Conservation (phyloP, 2,329 filamentous ascomycete species). For the Fusarium sambucinum region DNA sequence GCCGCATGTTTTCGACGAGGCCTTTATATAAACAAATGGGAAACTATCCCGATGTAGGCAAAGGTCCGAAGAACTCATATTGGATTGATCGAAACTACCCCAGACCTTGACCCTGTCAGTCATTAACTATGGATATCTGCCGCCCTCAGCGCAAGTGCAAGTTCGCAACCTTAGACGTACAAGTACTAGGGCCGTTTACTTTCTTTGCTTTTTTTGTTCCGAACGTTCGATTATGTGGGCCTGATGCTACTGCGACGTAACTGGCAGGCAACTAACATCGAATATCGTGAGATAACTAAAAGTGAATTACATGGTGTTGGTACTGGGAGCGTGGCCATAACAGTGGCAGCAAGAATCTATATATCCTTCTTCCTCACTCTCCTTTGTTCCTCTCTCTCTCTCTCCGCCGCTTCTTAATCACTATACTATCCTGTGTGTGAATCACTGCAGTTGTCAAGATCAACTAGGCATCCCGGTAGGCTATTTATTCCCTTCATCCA, state of each 20-base stretch:
- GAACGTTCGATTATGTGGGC: conserved; percentile 14
- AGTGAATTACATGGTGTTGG: background rate
- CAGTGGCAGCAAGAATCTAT: conserved; percentile 7
- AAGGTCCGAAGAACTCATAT: background rate
- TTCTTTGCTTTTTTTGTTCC: conserved; percentile 27
- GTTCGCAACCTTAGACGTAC: conserved; percentile 9
- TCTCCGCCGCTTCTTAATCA: background rate
- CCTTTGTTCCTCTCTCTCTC: background rate
- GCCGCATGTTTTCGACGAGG: background rate
- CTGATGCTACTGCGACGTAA: conserved; percentile 9
- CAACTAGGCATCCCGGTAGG: background rate
- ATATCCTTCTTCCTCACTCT: background rate
- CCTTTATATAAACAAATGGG: background rate
- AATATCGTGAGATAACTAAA: conserved; percentile 8
- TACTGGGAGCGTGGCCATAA: background rate
- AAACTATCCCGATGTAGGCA: background rate
- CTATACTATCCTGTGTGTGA: background rate
- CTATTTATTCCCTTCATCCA: background rate
- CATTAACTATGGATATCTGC: background rate
- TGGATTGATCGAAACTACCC: conserved; percentile 1
- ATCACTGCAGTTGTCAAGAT: background rate
- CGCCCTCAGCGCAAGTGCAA: conserved; percentile 3
- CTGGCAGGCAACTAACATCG: background rate
- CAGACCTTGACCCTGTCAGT: conserved; percentile 1
- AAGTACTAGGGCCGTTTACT: conserved; percentile 3